Evolutionary conservation across 306 rosid genomes (phyloP), one percentile per base, ranked within the genome.

Genomic region (Quercus gilva): DNA sequence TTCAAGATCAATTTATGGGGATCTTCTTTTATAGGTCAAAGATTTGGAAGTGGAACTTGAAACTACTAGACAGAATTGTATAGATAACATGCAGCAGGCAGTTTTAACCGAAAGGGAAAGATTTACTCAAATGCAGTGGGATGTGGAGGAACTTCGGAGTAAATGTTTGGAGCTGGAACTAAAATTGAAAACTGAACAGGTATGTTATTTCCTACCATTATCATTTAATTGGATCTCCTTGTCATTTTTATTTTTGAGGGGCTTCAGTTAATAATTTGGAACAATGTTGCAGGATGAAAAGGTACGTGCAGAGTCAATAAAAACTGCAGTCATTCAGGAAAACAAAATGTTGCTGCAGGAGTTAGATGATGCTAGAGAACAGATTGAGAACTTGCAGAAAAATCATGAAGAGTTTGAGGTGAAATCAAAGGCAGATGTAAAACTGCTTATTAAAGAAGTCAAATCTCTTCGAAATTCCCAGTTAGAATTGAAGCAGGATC

Each of bases 1-100:
- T 21, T 82, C 61, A 75, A 80, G 79, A 45, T 53, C 19, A 23
- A 72, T 78, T 60, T 37, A 67, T 19, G 72, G 51, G 43, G 51
- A 33, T 67, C 73, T 73, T 77, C 68, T 85, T 45, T 72, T 79
- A 76, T 52, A 92, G 97, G 97, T 91, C 77, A 91, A 91, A 86
- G 96, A 94, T 91, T 84, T 92, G 87, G 97, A 94, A 92, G 90
- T 86, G 82, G 97, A 94, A 79, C 97, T 94, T 85, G 96, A 94
- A 85, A 91, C 92, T 77, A 92, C 97, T 55, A 86, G 78, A 65
- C 69, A 88, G 81, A 86, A 84, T 81, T 87, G 97, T 82, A 87
- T 75, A 84, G 94, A 89, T 82, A 94, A 85, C 83, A 81, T 92
- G 90, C 89, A 91, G 86, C 98, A 89, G 71, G 79, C 97, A 63